These are phyloP conservation scores for Fusarium sp. DNA, from an alignment of 2,329 filamentous ascomycete species.

Conservation along the genomic window DNA sequence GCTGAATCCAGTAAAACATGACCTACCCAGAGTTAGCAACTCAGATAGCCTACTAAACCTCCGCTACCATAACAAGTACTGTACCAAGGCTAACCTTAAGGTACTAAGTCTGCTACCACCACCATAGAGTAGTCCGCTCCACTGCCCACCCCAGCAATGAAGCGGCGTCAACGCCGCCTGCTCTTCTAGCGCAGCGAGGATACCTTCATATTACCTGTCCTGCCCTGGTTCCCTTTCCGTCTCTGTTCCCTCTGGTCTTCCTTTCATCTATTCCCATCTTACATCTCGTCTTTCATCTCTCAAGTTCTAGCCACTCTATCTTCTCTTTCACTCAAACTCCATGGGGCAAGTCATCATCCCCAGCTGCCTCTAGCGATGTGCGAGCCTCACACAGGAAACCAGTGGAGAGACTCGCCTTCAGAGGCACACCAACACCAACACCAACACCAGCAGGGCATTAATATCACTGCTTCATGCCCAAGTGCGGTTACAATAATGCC, in stretches of 20 bases:
- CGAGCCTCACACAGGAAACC: constrained; percentile 38
- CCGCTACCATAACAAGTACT: background rate
- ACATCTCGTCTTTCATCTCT: background rate
- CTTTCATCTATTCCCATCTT: constrained; percentile 4
- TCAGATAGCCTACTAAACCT: constrained; percentile 14
- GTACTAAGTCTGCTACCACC: constrained; percentile 9
- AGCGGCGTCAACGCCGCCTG: constrained; percentile 45
- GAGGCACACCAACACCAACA: constrained; percentile 8
- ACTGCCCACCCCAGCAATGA: constrained; percentile 41
- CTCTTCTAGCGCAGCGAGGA: constrained; percentile 44
- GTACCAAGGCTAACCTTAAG: constrained; percentile 15
- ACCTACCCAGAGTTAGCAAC: constrained; percentile 2
- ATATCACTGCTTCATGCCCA: background rate
- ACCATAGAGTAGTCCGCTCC: constrained; percentile 25
- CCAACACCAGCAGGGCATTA: background rate
- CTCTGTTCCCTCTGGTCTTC: constrained; percentile 10
- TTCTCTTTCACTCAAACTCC: constrained; percentile 10
- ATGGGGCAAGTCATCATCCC: constrained; percentile 34
- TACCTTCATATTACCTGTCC: constrained; percentile 44
- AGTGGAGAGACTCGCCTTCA: constrained; percentile 31
- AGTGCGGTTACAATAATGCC: constrained; percentile 5
- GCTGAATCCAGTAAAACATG: constrained; percentile 21
- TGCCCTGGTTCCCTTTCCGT: constrained; percentile 21
- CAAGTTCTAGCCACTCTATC: background rate
- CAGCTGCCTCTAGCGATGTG: constrained; percentile 33